phyloP scores from a whole-genome alignment of 257 asterid species.

The Orobanche coerulescens region DNA sequence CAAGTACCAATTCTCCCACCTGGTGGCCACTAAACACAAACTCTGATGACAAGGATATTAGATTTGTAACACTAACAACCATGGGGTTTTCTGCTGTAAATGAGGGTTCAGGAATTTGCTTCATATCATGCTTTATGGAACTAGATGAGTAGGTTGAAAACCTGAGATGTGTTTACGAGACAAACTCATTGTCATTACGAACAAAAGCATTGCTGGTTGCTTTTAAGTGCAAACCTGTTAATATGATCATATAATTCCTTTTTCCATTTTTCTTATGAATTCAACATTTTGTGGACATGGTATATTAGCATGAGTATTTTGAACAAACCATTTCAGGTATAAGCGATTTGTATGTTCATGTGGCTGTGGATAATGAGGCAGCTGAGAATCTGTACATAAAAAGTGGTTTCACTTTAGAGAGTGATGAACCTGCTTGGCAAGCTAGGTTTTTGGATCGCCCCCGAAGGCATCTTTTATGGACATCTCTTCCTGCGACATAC shows the following conservation, averaged over 20 bases:
- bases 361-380: constrained; percentile 76
- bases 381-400: constrained; percentile 75
- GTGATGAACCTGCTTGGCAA: constrained; percentile 93
- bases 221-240: too few species aligned
- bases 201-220: too few species aligned
- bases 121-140: too few species aligned
- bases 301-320: neutral
- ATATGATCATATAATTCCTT: neutral
- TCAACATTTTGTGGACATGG: neutral
- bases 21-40: too few species aligned
- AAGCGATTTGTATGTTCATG: constrained; percentile 88
- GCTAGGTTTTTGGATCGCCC: constrained; percentile 91
- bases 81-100: too few species aligned
- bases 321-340: constrained; percentile 50
- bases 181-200: too few species aligned
- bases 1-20: too few species aligned
- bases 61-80: too few species aligned
- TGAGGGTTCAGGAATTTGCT: too few species aligned
- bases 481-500: constrained; percentile 50
- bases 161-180: too few species aligned
- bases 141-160: too few species aligned
- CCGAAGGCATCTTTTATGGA: constrained; percentile 78
- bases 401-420: constrained; percentile 74
- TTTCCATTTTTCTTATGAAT: neutral
- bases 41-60: too few species aligned